Evolutionary conservation across 176 grass and related monocot species (phyloP).

Genomic region (Phoenix roebelenii): DNA sequence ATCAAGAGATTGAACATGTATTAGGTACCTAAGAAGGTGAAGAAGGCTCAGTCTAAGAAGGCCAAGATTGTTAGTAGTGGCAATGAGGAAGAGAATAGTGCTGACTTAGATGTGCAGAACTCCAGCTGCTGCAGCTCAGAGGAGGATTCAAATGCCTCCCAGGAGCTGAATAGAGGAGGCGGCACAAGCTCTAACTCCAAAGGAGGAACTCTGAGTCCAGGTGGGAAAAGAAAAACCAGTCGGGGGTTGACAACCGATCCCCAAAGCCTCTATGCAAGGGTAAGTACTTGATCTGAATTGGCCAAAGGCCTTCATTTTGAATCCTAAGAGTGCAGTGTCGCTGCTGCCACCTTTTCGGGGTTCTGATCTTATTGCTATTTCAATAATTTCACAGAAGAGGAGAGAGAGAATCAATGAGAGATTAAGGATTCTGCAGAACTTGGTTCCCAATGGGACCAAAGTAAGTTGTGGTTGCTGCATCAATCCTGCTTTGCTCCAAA

Average conservation of each 20-base stretch:
- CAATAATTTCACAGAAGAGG: slow-evolving; percentile 52
- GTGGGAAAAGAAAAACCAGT: slow-evolving; percentile 32
- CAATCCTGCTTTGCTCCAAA: too few relatives aligned
- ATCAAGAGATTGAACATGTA: not conserved
- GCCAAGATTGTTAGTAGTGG: not conserved
- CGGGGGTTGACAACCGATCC: slow-evolving; percentile 38
- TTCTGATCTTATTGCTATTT: slow-evolving; percentile 21
- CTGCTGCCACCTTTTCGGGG: not conserved
- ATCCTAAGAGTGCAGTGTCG: too few relatives aligned
- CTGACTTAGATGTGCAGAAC: slow-evolving; percentile 17
- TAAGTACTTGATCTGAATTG: slow-evolving; percentile 4
- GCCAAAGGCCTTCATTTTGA: too few relatives aligned
- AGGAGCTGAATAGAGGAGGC: not conserved
- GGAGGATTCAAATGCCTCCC: slow-evolving; percentile 38
- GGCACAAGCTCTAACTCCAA: slow-evolving; percentile 14
- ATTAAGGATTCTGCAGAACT: slow-evolving; percentile 61
- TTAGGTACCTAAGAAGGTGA: slow-evolving; percentile 6
- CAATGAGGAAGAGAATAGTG: slow-evolving; percentile 25
- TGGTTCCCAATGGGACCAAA: slow-evolving; percentile 87
- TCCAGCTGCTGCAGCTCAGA: slow-evolving; percentile 42
- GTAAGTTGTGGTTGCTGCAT: slow-evolving; percentile 24
- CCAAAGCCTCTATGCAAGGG: slow-evolving; percentile 85
- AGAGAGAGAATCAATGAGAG: slow-evolving; percentile 82
- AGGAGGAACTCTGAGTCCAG: slow-evolving; percentile 17
- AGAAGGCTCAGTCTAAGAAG: slow-evolving; percentile 8